phyloP scores from a whole-genome alignment of 108 stramenopile genomes.

The Skeletonema potamos region DNA sequence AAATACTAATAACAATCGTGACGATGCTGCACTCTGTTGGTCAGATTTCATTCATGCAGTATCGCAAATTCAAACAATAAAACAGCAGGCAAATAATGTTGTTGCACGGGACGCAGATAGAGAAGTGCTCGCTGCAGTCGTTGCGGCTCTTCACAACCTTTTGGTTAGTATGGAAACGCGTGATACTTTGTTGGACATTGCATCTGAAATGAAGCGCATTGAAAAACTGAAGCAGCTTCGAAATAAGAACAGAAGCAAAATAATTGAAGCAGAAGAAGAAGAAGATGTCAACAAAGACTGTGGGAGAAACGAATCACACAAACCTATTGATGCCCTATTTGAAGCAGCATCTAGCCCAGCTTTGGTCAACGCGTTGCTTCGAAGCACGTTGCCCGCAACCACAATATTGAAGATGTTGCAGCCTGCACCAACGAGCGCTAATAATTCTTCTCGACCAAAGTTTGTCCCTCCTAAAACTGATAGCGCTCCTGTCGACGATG shows the following conservation, averaged over 20 bases:
- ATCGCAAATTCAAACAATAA: constrained; percentile 12
- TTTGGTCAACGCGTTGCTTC: constrained; percentile 52
- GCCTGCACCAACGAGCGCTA: constrained; percentile 2
- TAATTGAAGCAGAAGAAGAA: constrained; percentile 9
- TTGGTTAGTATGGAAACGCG: constrained; percentile 41
- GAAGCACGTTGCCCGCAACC: constrained; percentile 62
- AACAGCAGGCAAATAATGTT: not conserved
- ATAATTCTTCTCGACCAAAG: constrained; percentile 20
- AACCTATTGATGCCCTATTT: constrained; percentile 27
- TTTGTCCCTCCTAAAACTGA: constrained; percentile 4
- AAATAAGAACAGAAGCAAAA: not conserved
- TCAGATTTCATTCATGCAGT: constrained; percentile 31
- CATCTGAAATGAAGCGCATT: constrained; percentile 26
- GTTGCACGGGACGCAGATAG: constrained; percentile 29
- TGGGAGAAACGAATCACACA: not conserved
- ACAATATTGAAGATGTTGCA: constrained; percentile 24
- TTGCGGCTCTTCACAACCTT: constrained; percentile 70
- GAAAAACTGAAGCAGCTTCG: constrained; percentile 17
- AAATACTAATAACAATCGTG: not conserved
- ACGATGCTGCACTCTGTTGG: constrained; percentile 56
- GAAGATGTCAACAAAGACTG: not conserved
- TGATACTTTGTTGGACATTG: constrained; percentile 28
- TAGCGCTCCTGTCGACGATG: constrained; percentile 18
- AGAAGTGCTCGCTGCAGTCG: constrained; percentile 66
- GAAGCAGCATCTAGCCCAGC: constrained; percentile 29